Conservation (phyloP, 2,329 filamentous ascomycete species). For the Hypoxylon sp. region DNA sequence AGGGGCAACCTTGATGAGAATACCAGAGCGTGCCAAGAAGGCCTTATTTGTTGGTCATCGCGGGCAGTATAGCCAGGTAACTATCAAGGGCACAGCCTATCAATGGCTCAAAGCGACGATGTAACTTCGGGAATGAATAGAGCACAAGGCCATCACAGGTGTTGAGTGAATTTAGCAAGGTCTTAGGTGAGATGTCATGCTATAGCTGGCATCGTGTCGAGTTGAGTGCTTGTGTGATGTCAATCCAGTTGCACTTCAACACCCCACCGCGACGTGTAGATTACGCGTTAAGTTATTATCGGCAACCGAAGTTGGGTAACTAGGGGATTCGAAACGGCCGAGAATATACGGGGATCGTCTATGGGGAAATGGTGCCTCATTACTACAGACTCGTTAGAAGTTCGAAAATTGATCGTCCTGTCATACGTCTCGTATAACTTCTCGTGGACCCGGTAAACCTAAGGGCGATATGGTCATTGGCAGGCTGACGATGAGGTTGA, state of each 20-base stretch:
- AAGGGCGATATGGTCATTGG: slow-evolving; percentile 20
- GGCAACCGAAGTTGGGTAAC: slow-evolving; percentile 2
- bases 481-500: slow-evolving; percentile 33
- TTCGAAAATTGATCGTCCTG: slow-evolving; percentile 13
- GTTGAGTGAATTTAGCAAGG: slow-evolving; percentile 13
- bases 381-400: neutral
- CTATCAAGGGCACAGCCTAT: neutral
- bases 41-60: slow-evolving; percentile 4
- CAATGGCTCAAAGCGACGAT: neutral
- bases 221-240: slow-evolving; percentile 5
- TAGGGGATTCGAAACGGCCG: slow-evolving; percentile 4
- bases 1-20: slow-evolving; percentile 16
- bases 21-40: slow-evolving; percentile 16
- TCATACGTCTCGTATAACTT: slow-evolving; percentile 14
- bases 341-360: neutral
- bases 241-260: slow-evolving; percentile 12
- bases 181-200: slow-evolving; percentile 15
- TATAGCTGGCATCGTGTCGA: slow-evolving; percentile 15
- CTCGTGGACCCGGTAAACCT: slow-evolving; percentile 3
- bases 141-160: slow-evolving; percentile 9
- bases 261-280: slow-evolving; percentile 10
- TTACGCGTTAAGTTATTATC: slow-evolving; percentile 26
- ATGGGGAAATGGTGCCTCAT: slow-evolving; percentile 13
- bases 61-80: neutral
- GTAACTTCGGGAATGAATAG: slow-evolving; percentile 31